Percentiles rank a stretch among this genome's conserved stretches.
These are phyloP conservation scores for Ricinus communis DNA, from an alignment of 345 rosid genomes.

Conservation along the genomic window DNA sequence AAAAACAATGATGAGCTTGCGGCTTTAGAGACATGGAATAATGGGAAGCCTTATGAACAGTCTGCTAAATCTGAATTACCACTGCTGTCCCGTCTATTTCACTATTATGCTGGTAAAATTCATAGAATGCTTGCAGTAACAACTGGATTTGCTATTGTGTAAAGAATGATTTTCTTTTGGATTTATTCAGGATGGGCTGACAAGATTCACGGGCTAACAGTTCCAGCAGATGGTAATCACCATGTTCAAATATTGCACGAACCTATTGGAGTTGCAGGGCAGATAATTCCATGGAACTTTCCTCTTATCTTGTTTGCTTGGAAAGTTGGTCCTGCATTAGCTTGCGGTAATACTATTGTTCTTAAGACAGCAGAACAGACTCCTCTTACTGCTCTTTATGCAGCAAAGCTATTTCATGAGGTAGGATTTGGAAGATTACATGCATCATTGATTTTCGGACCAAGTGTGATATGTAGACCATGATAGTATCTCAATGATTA, in stretches of 20 bases:
- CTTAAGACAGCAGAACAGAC: constrained; percentile 37
- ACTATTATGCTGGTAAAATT: constrained; percentile 74
- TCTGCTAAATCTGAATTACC: constrained; percentile 71
- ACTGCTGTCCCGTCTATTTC: constrained; percentile 53
- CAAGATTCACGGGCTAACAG: constrained; percentile 29
- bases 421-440: constrained; percentile 13
- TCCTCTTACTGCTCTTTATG: constrained; percentile 31
- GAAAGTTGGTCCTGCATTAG: constrained; percentile 37
- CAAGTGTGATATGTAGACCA: not conserved
- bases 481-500: not conserved
- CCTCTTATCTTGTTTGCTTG: constrained; percentile 32
- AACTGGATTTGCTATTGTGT: not conserved
- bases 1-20: constrained; percentile 82
- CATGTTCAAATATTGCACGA: constrained; percentile 30
- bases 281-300: constrained; percentile 37
- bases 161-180: not conserved
- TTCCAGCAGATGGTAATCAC: constrained; percentile 22
- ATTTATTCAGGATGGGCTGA: constrained; percentile 60
- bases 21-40: constrained; percentile 85
- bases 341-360: constrained; percentile 30
- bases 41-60: constrained; percentile 81
- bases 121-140: not conserved
- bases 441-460: not conserved
- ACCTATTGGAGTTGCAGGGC: constrained; percentile 35
- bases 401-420: constrained; percentile 25